A percentile compares a stretch with the other conserved stretches of the same genome.
Conservation (phyloP, 108 stramenopile genomes). For the Nannochloropsis oceanica region DNA sequence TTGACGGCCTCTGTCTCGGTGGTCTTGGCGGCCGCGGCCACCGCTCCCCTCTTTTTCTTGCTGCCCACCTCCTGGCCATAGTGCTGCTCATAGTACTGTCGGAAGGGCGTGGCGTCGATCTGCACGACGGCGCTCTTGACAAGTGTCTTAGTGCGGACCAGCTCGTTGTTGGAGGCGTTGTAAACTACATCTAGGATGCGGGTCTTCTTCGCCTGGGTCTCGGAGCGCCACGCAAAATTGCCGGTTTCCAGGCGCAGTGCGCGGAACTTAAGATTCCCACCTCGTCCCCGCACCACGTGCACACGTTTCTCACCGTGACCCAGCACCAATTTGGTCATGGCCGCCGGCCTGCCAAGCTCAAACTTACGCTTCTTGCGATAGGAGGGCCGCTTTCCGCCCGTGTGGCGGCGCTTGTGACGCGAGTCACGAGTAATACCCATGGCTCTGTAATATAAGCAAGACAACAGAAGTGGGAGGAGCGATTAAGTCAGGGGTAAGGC, state of each 20-base stretch:
- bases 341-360: slow-evolving; percentile 87
- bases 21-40: slow-evolving; percentile 38
- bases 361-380: slow-evolving; percentile 99
- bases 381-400: slow-evolving; percentile 89
- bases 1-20: slow-evolving; percentile 7
- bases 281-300: slow-evolving; percentile 71
- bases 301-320: slow-evolving; percentile 68
- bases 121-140: slow-evolving; percentile 96
- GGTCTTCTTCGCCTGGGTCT: slow-evolving; percentile 85
- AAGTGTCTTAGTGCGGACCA: slow-evolving; percentile 99
- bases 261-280: slow-evolving; percentile 93
- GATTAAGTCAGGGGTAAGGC: background rate
- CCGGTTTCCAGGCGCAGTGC: slow-evolving; percentile 87
- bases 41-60: slow-evolving; percentile 64
- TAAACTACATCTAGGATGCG: slow-evolving; percentile 96
- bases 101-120: slow-evolving; percentile 97
- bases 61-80: slow-evolving; percentile 84
- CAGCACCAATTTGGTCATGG: slow-evolving; percentile 82
- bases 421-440: slow-evolving; percentile 97
- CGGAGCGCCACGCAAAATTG: slow-evolving; percentile 98
- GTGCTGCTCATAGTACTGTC: slow-evolving; percentile 92
- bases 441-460: background rate
- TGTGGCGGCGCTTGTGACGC: slow-evolving; percentile 97
- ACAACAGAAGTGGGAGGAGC: background rate
- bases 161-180: slow-evolving; percentile 99